A percentile compares a stretch with the other conserved stretches of the same genome.
Evolutionary conservation across 2,329 filamentous ascomycete genomes (phyloP).

Genomic region (Macroventuria anomochaeta): DNA sequence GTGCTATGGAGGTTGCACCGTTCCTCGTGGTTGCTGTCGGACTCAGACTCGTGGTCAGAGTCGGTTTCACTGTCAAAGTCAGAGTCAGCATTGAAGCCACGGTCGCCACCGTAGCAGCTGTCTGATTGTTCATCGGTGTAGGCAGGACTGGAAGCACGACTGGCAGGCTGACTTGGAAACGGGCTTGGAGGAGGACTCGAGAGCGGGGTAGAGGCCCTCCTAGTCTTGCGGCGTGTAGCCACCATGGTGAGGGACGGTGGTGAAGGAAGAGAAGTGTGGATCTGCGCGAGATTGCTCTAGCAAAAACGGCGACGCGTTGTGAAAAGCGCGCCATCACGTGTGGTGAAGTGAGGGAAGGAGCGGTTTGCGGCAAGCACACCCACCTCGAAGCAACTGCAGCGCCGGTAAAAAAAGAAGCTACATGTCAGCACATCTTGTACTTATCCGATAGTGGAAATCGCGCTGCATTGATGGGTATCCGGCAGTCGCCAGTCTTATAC

Average conservation of each 20-base stretch:
- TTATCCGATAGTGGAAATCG: neutral
- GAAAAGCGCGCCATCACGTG: slow-evolving; percentile 8
- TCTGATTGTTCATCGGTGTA: slow-evolving; percentile 5
- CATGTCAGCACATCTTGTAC: neutral
- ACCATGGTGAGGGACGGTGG: neutral
- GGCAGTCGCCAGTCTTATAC: neutral
- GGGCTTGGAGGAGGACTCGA: slow-evolving; percentile 6
- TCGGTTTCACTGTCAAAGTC: neutral
- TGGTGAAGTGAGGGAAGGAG: slow-evolving; percentile 1
- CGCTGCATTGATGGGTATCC: slow-evolving; percentile 9
- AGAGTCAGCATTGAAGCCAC: neutral
- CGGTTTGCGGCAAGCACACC: neutral
- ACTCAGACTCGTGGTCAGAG: neutral
- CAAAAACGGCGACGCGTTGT: neutral
- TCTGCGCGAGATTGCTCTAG: neutral
- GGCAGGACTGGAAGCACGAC: neutral
- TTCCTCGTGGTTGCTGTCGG: neutral
- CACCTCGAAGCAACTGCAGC: neutral
- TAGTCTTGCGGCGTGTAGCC: neutral
- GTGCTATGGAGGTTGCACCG: slow-evolving; percentile 12
- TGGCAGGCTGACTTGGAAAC: neutral
- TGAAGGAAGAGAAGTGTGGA: neutral
- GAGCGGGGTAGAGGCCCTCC: neutral
- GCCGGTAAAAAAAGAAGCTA: neutral
- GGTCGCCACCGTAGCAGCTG: neutral